Evolutionary conservation across 306 rosid species (phyloP).

Genomic region (Carpinus fangiana): DNA sequence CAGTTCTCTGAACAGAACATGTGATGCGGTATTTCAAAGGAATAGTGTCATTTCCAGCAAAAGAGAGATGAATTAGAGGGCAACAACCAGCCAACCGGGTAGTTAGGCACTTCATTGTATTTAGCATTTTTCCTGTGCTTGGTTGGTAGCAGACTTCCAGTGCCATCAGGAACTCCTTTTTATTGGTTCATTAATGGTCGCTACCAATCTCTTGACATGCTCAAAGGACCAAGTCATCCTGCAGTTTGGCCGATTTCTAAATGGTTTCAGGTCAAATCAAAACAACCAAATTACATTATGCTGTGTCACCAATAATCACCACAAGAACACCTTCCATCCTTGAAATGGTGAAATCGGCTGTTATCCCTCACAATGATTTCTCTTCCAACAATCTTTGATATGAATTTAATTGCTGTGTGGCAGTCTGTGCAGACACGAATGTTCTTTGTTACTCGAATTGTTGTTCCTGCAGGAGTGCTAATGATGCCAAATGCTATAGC

Average conservation of each 20-base stretch:
- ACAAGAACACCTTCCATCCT: conserved; percentile 60
- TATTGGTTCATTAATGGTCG: not conserved
- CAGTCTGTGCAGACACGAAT: conserved; percentile 75
- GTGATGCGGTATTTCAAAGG: not conserved
- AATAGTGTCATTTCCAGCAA: not conserved
- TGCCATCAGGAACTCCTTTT: not conserved
- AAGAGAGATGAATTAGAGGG: not conserved
- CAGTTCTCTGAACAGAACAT: not conserved
- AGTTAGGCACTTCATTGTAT: not conserved
- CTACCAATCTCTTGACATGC: not conserved
- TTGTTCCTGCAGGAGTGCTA: conserved; percentile 70
- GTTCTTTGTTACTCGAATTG: conserved; percentile 77
- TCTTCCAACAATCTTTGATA: conserved; percentile 71
- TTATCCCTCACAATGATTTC: conserved; percentile 85
- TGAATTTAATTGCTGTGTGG: conserved; percentile 81
- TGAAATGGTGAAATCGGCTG: conserved; percentile 88
- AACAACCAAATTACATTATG: not conserved
- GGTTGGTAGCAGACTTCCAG: not conserved
- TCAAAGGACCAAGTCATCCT: not conserved
- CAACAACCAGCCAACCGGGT: no score
- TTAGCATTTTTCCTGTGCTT: not conserved
- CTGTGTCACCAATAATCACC: conserved; percentile 67
- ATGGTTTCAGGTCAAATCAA: not conserved
- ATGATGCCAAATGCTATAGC: conserved; percentile 88
- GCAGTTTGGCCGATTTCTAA: not conserved